Conservation (phyloP, 2,329 filamentous ascomycete species). For the Parascedosporium putredinis region DNA sequence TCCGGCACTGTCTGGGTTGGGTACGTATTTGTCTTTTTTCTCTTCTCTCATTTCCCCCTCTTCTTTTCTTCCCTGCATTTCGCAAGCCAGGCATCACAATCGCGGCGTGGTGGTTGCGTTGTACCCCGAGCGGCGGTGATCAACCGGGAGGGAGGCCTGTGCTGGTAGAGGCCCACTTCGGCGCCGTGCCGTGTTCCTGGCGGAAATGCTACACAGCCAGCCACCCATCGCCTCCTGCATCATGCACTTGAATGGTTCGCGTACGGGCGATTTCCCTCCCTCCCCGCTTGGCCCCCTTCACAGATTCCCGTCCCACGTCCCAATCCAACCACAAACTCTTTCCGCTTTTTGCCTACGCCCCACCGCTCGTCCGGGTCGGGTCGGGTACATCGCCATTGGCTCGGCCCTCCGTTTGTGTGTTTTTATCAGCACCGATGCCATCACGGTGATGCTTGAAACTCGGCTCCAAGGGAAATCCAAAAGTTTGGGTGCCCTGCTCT, state of each 20-base stretch:
- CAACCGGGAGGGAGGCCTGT: background rate
- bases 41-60: background rate
- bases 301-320: no score
- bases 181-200: background rate
- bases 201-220: background rate
- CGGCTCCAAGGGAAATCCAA: no score
- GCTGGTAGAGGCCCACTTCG: background rate
- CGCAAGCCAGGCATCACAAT: no score
- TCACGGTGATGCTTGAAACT: background rate
- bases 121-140: background rate
- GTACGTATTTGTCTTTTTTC: slow-evolving; percentile 16
- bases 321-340: no score
- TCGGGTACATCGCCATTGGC: background rate
- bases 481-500: background rate
- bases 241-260: background rate
- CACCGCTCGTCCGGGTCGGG: no score
- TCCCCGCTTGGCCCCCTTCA: background rate
- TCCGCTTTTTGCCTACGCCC: no score
- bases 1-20: slow-evolving; percentile 24
- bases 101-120: background rate
- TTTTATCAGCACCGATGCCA: background rate
- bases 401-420: background rate
- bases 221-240: background rate
- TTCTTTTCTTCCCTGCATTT: background rate
- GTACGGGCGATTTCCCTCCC: background rate